phyloP scores from a whole-genome alignment of 768 basidiomycete genomes.

The Phylloporus sp. region DNA sequence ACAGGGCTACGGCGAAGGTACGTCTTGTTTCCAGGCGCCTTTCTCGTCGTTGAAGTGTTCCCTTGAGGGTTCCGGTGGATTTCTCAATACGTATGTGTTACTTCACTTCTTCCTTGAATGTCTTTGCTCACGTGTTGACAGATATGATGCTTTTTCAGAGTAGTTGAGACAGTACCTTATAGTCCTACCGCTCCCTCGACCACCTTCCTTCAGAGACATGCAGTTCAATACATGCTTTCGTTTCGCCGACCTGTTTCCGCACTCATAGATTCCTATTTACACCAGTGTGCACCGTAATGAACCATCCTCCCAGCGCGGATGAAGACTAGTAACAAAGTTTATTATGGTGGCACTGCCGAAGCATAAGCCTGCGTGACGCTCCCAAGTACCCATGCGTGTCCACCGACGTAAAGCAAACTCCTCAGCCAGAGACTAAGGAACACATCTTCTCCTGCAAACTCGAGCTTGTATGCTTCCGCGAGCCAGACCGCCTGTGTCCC shows the following conservation, averaged over 20 bases:
- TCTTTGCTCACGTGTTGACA: slow-evolving; percentile 11
- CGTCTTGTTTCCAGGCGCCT: slow-evolving; percentile 8
- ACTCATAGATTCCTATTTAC: slow-evolving; percentile 23
- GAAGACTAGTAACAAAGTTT: background rate
- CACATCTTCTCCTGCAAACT: slow-evolving; percentile 77
- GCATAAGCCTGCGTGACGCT: slow-evolving; percentile 53
- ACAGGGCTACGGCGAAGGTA: slow-evolving; percentile 97
- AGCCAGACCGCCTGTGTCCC: slow-evolving; percentile 87
- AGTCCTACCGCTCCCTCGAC: slow-evolving; percentile 15
- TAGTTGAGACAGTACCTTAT: slow-evolving; percentile 5
- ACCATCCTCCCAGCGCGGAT: background rate
- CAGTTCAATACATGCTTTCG: slow-evolving; percentile 16
- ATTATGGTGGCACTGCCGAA: background rate
- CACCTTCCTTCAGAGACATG: slow-evolving; percentile 13
- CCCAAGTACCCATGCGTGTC: slow-evolving; percentile 78
- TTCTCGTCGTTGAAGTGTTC: slow-evolving; percentile 6
- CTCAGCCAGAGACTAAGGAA: slow-evolving; percentile 76
- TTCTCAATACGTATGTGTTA: slow-evolving; percentile 83
- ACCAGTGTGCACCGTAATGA: background rate
- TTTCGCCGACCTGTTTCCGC: slow-evolving; percentile 7
- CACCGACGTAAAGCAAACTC: slow-evolving; percentile 67
- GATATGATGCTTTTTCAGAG: slow-evolving; percentile 21
- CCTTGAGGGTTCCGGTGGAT: slow-evolving; percentile 85
- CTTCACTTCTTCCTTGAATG: background rate
- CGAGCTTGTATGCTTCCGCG: slow-evolving; percentile 83